Conservation (phyloP, 441 rosid species). For the Populus hybrid region DNA sequence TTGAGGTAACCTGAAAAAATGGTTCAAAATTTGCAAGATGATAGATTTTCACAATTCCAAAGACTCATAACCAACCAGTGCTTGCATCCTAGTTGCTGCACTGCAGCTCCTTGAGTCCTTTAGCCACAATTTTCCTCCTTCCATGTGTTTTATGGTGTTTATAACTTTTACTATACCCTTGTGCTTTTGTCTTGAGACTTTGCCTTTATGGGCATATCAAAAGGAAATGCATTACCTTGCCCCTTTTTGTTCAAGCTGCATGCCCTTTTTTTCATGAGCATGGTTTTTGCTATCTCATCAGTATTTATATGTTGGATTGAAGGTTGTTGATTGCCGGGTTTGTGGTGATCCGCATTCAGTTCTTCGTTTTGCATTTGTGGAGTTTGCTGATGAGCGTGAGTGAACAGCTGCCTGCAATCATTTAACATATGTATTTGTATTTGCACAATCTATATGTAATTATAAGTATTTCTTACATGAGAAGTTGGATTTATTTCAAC, state of each 20-base stretch:
- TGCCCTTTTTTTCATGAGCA: neutral
- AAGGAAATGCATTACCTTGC: neutral
- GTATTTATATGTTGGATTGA: conserved; percentile 23
- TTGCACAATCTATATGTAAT: neutral
- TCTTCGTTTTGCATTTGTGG: conserved; percentile 93
- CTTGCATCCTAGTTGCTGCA: neutral
- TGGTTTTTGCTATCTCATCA: neutral
- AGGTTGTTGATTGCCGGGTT: conserved; percentile 97
- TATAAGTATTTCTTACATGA: conserved; percentile 6
- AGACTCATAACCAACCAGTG: neutral
- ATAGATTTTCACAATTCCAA: neutral
- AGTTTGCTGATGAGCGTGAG: conserved; percentile 92
- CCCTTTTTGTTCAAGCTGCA: neutral
- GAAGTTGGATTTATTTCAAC: conserved; percentile 21
- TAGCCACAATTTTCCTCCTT: neutral
- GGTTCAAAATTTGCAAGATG: neutral
- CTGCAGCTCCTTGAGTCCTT: neutral
- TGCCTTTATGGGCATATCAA: neutral
- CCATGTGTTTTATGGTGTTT: neutral
- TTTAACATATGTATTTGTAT: neutral
- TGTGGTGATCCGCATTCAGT: conserved; percentile 98
- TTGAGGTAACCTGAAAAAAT: neutral
- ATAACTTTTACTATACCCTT: neutral
- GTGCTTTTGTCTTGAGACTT: neutral
- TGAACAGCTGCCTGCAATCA: neutral